Conservation (phyloP, 2,329 filamentous ascomycete species). For the Fusarium cyanostomum region DNA sequence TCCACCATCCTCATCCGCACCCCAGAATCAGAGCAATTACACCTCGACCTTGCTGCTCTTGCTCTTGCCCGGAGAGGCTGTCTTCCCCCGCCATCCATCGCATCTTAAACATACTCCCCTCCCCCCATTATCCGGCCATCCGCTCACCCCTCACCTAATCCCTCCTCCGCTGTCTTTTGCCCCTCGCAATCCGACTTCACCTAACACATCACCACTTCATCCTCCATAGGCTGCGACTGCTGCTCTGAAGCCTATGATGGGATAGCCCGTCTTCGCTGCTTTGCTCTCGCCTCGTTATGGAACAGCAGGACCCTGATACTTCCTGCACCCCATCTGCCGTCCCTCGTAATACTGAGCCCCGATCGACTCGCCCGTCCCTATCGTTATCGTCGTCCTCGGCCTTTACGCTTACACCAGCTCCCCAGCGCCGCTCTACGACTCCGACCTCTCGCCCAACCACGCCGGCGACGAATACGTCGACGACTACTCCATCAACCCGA, state of each 20-base stretch:
- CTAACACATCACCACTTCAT: slow-evolving; percentile 32
- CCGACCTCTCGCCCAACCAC: slow-evolving; percentile 28
- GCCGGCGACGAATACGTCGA: slow-evolving; percentile 20
- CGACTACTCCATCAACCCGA: slow-evolving; percentile 10
- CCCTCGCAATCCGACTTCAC: slow-evolving; percentile 39
- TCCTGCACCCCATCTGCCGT: slow-evolving; percentile 43
- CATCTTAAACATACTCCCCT: slow-evolving; percentile 33
- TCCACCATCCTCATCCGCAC: slow-evolving; percentile 12
- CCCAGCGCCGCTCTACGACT: slow-evolving; percentile 30
- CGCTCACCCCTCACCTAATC: slow-evolving; percentile 40
- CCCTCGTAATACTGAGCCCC: slow-evolving; percentile 46
- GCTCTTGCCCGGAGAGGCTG: neutral
- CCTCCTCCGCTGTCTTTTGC: slow-evolving; percentile 31
- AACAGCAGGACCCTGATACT: slow-evolving; percentile 53
- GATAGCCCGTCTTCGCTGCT: slow-evolving; percentile 43
- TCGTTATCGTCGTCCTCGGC: slow-evolving; percentile 35
- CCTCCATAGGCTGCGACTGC: slow-evolving; percentile 33
- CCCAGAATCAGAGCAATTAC: slow-evolving; percentile 9
- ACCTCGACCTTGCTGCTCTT: slow-evolving; percentile 5
- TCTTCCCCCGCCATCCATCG: slow-evolving; percentile 29
- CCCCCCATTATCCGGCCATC: slow-evolving; percentile 41
- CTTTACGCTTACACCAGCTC: slow-evolving; percentile 34
- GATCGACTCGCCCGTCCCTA: slow-evolving; percentile 36
- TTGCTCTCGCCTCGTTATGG: slow-evolving; percentile 59
- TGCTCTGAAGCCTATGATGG: slow-evolving; percentile 42